Evolutionary conservation across 2,329 filamentous ascomycete species (phyloP).

Genomic region (Aspergillus transmontanensis): DNA sequence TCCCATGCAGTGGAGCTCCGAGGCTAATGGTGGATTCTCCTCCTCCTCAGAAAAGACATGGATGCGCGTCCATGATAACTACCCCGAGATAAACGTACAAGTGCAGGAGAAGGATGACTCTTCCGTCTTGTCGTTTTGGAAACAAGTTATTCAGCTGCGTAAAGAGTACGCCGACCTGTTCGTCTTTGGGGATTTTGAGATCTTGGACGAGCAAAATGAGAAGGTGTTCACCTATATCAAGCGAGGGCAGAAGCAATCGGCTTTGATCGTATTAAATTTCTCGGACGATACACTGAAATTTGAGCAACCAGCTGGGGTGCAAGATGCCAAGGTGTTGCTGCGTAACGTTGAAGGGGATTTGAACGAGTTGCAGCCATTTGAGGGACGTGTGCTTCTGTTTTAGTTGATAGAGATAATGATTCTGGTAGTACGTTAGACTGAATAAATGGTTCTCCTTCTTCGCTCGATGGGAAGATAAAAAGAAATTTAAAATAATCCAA

Average conservation of each 20-base stretch:
- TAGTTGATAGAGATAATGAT: neutral
- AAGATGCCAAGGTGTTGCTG: constrained; percentile 25
- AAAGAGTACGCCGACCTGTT: constrained; percentile 64
- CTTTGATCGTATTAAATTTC: constrained; percentile 23
- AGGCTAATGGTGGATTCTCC: constrained; percentile 66
- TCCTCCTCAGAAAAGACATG: constrained; percentile 57
- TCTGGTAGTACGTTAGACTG: neutral
- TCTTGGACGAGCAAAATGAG: constrained; percentile 55
- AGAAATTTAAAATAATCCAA: neutral
- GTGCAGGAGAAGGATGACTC: constrained; percentile 50
- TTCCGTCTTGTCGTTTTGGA: constrained; percentile 64
- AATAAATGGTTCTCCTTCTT: neutral
- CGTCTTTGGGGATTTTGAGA: constrained; percentile 66
- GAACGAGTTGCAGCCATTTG: constrained; percentile 31
- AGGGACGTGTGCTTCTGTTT: constrained; percentile 29
- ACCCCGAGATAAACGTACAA: constrained; percentile 48
- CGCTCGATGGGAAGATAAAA: neutral
- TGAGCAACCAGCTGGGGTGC: neutral
- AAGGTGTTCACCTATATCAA: constrained; percentile 51
- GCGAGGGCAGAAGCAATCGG: neutral
- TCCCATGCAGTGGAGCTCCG: constrained; percentile 70
- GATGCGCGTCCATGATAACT: constrained; percentile 67
- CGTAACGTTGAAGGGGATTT: constrained; percentile 23
- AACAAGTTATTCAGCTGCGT: constrained; percentile 56
- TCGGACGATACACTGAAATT: constrained; percentile 9